Percentiles rank a stretch among this genome's conserved stretches.
Conservation (phyloP, 2,329 filamentous ascomycete species). For the Hypoxylon sp. region DNA sequence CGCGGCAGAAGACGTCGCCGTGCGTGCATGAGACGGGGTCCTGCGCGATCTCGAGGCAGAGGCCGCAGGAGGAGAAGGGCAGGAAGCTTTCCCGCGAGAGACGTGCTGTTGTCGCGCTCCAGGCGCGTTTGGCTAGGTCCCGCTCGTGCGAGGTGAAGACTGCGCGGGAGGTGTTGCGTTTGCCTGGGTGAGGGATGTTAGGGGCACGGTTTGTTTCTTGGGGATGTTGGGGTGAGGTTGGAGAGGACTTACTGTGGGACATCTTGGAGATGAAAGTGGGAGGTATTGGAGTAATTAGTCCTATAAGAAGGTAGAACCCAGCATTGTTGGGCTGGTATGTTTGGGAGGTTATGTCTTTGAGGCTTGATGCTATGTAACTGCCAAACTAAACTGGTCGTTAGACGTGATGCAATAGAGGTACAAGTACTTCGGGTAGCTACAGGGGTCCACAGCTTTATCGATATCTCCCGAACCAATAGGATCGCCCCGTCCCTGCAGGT, state of each 20-base stretch:
- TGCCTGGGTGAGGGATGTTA: conserved; percentile 63
- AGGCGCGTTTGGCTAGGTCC: conserved; percentile 81
- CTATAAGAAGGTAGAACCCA: background rate
- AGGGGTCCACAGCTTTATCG: conserved; percentile 16
- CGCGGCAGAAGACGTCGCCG: conserved; percentile 94
- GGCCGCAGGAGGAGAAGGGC: conserved; percentile 86
- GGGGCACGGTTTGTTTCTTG: conserved; percentile 17
- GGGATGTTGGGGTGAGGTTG: background rate
- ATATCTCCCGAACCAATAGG: conserved; percentile 22
- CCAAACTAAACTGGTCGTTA: background rate
- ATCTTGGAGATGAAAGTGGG: conserved; percentile 49
- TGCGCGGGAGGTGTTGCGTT: conserved; percentile 90
- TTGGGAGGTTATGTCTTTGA: conserved; percentile 7
- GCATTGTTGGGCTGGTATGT: background rate
- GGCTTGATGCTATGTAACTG: background rate
- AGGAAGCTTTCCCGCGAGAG: conserved; percentile 92
- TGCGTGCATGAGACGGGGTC: conserved; percentile 86
- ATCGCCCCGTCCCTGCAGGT: conserved; percentile 35
- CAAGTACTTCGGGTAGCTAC: conserved; percentile 6
- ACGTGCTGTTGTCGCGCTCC: conserved; percentile 86
- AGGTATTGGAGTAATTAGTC: background rate
- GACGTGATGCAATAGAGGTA: conserved; percentile 17
- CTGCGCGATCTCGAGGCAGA: conserved; percentile 85
- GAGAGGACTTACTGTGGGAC: conserved; percentile 60
- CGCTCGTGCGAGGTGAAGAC: conserved; percentile 97